Base-by-base conservation (phyloP, 1,139 yeast genomes). In the Meyerozyma elateridarum region DNA sequence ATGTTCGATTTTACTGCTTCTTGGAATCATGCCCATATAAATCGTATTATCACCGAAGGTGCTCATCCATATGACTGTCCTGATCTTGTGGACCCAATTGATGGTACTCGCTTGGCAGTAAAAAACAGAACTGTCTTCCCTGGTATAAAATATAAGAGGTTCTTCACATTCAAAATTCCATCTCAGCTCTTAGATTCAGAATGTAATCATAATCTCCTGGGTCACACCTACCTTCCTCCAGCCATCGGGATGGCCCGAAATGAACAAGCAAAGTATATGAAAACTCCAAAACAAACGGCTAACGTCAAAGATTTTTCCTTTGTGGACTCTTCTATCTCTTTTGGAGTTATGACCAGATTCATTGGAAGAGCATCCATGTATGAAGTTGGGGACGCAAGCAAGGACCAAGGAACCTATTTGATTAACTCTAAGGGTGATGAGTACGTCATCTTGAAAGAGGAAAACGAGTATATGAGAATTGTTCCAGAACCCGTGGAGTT, bases 391-490 rank as follows among this genome's bases (percentile, higher is more conserved):
- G 48, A 47, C 19, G 40, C 40, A 6, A 36, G 42, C 8, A 35
- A 44, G 2, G 41, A 44, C 34, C 44, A 45, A 13, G 46, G 51
- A 28, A 56, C 62, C 6, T 52, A 48, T 29, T 54, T 64, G 41
- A 52, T 63, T 30, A 64, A 64, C 41, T 47, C 59, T 24, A 43
- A 41, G 16, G 71, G 71, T 42, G 71, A 65, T 39, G 73, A 67
- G 44, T 65, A 56, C 42, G 58, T 64, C 20, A 64, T 67, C 32
- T 51, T 65, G 31, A 63, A 62, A 38, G 66, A 64, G 31, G 36
- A 44, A 11, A 40, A 44, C 9, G 47, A 48, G n/a, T 48, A 46
- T 18, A 44, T 66, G 8, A 52, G 70, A 29, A 53, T 67, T 8
- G 41, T 61, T 4, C 64, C 55, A 36, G 51, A 49, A 32, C 38